Evolutionary conservation across 768 basidiomycete species (phyloP).

Genomic region (Rhizopogon vulgaris): DNA sequence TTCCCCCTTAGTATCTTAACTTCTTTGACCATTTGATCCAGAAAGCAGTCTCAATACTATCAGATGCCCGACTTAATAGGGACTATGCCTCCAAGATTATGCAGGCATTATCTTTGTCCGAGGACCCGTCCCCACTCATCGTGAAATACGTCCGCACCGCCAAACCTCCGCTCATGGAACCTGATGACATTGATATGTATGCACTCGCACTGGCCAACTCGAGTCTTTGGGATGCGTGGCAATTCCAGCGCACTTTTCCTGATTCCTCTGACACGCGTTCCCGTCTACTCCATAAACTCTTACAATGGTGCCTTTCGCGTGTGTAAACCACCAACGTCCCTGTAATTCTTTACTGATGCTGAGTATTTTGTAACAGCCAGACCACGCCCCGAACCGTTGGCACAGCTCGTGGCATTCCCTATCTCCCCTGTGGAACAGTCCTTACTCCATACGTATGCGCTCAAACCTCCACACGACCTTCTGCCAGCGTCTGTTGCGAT

Average conservation of each 20-base stretch:
- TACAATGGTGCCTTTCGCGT: constrained; percentile 70
- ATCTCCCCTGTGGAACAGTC: constrained; percentile 60
- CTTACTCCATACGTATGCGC: constrained; percentile 50
- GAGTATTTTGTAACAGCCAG: constrained; percentile 35
- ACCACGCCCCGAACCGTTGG: constrained; percentile 52
- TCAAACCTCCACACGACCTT: constrained; percentile 45
- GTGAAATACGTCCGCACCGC: constrained; percentile 71
- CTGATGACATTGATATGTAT: constrained; percentile 67
- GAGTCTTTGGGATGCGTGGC: constrained; percentile 69
- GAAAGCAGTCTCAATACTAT: constrained; percentile 68
- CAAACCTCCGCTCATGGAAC: constrained; percentile 64
- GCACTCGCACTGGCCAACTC: constrained; percentile 58
- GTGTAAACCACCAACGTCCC: constrained; percentile 24
- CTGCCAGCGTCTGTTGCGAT: constrained; percentile 45
- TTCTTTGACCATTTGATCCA: constrained; percentile 18
- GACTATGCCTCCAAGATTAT: constrained; percentile 79
- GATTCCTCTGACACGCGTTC: constrained; percentile 50
- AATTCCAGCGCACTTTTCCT: constrained; percentile 63
- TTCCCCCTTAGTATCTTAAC: background rate
- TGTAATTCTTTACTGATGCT: background rate
- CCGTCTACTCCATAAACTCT: constrained; percentile 49
- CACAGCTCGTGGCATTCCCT: constrained; percentile 59
- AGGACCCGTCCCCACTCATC: constrained; percentile 47
- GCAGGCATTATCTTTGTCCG: constrained; percentile 41
- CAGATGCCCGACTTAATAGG: constrained; percentile 66